Percentiles rank a stretch among this genome's conserved stretches.
Conservation (phyloP, 176 grass and related monocot genomes). For the Phoenix dactylifera region DNA sequence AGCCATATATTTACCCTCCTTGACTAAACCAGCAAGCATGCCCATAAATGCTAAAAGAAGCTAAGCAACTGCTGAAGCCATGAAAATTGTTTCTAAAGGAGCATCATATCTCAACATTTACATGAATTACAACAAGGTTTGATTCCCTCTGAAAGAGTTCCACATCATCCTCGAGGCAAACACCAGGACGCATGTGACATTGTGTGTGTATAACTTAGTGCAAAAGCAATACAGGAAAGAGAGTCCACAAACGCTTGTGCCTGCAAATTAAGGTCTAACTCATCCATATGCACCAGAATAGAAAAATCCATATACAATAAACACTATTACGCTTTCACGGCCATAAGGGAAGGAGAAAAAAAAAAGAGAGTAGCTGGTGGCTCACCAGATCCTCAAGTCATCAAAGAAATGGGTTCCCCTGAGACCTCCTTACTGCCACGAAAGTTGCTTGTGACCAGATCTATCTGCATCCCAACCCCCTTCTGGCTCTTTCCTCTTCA, state of each 20-base stretch:
- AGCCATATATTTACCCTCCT: background rate
- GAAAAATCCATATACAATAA: no score
- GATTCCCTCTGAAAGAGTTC: slow-evolving; percentile 26
- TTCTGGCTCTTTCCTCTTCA: slow-evolving; percentile 71
- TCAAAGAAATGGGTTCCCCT: slow-evolving; percentile 9
- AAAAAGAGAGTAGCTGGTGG: background rate
- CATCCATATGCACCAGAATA: background rate
- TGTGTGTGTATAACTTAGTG: slow-evolving; percentile 31
- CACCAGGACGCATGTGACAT: slow-evolving; percentile 13
- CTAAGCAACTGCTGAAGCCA: slow-evolving; percentile 6
- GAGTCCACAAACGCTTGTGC: slow-evolving; percentile 22
- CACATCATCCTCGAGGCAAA: slow-evolving; percentile 30
- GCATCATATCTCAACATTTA: slow-evolving; percentile 51
- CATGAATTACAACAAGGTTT: slow-evolving; percentile 45
- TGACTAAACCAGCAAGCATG: slow-evolving; percentile 10
- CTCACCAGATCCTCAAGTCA: slow-evolving; percentile 27
- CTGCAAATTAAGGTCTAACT: slow-evolving; percentile 34
- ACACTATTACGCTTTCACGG: no score
- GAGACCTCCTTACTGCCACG: slow-evolving; percentile 48
- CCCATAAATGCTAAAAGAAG: background rate
- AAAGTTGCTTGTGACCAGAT: slow-evolving; percentile 23
- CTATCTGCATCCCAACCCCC: slow-evolving; percentile 45
- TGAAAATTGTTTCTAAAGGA: slow-evolving; percentile 25
- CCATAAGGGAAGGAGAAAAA: no score
- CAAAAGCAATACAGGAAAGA: slow-evolving; percentile 20